Evolutionary conservation across 2,329 filamentous ascomycete genomes (phyloP).

Genomic region (Ophiostoma piceae): DNA sequence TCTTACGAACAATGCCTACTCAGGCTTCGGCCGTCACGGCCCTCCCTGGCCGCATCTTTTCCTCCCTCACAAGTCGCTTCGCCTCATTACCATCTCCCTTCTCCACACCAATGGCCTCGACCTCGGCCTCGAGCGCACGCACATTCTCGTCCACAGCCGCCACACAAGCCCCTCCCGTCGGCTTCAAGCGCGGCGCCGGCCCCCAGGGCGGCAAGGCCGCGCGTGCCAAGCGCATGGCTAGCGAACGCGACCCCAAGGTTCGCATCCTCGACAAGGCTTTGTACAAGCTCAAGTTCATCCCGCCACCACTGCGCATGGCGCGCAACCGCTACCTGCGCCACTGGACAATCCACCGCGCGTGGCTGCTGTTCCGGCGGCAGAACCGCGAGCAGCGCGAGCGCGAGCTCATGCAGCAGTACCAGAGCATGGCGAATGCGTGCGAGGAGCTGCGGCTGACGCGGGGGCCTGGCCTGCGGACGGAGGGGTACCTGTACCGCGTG

Average conservation of each 20-base stretch:
- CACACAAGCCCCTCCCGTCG: neutral
- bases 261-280: conserved; percentile 34
- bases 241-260: conserved; percentile 34
- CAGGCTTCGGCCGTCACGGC: neutral
- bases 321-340: conserved; percentile 84
- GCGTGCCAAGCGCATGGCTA: conserved; percentile 23
- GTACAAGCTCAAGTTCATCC: conserved; percentile 35
- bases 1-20: conserved; percentile 12
- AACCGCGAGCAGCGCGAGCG: conserved; percentile 58
- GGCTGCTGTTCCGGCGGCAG: conserved; percentile 72
- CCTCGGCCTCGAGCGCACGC: neutral
- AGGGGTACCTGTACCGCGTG: conserved; percentile 74
- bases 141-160: conserved; percentile 13
- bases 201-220: neutral
- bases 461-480: conserved; percentile 52
- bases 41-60: conserved; percentile 19
- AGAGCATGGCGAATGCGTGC: conserved; percentile 76
- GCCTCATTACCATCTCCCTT: neutral
- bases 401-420: conserved; percentile 73
- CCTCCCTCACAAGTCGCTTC: conserved; percentile 19
- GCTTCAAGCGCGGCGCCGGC: conserved; percentile 7
- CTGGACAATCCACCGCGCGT: conserved; percentile 98
- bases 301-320: conserved; percentile 75
- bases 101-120: neutral
- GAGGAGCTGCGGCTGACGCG: conserved; percentile 68